A percentile compares a stretch with the other conserved stretches of the same genome.
Conservation (phyloP, 805 yeast species). For the Myxozyma neotropica region DNA sequence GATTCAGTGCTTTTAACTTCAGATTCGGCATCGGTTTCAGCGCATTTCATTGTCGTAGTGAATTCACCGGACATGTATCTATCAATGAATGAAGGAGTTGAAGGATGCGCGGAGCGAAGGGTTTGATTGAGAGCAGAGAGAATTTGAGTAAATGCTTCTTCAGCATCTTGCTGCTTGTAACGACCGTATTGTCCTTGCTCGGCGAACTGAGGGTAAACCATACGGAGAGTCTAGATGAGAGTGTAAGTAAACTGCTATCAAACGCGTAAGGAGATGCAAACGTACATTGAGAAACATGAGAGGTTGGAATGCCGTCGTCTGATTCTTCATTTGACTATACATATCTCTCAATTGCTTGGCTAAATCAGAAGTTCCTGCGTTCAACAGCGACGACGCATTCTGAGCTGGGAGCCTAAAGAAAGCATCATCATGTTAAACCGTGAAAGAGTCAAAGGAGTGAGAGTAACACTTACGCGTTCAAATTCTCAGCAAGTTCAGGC, state of each 20-base stretch:
- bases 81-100: conserved; percentile 49
- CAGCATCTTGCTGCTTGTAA: conserved; percentile 97
- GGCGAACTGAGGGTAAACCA: conserved; percentile 82
- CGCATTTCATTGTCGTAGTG: conserved; percentile 64
- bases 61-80: conserved; percentile 67
- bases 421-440: neutral
- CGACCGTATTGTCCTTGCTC: conserved; percentile 66
- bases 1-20: conserved; percentile 53
- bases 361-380: conserved; percentile 38
- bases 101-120: conserved; percentile 41
- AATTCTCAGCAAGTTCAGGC: conserved; percentile 52
- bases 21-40: conserved; percentile 55
- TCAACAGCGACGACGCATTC: neutral
- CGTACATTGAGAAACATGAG: conserved; percentile 54
- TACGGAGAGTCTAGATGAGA: conserved; percentile 47
- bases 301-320: conserved; percentile 62
- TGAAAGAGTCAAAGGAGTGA: neutral
- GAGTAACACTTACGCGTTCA: conserved; percentile 38
- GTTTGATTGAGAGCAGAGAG: conserved; percentile 44
- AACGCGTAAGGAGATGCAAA: neutral
- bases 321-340: conserved; percentile 39
- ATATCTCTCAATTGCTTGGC: conserved; percentile 41
- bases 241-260: neutral
- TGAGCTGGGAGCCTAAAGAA: neutral
- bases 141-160: conserved; percentile 87